These are phyloP conservation scores for Gastrolobium bilobum DNA, from an alignment of 306 rosid genomes.

Conservation along the genomic window DNA sequence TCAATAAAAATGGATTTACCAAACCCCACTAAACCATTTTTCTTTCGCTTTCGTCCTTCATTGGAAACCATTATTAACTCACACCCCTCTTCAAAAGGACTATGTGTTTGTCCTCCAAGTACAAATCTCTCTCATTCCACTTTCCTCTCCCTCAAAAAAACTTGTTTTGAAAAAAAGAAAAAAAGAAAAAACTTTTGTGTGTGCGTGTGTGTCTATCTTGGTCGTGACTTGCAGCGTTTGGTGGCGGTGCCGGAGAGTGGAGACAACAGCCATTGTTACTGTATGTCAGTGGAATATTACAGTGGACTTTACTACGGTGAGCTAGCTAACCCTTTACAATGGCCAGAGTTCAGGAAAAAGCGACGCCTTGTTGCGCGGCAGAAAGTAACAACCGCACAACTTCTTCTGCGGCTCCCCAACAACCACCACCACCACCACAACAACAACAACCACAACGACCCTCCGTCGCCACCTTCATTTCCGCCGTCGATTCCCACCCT, in stretches of 20 bases:
- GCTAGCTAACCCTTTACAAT: slow-evolving; percentile 82
- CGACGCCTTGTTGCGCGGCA: slow-evolving; percentile 69
- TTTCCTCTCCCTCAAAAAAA: too few species aligned
- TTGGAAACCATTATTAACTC: background rate
- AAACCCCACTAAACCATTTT: background rate
- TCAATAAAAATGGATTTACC: background rate
- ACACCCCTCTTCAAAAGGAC: background rate
- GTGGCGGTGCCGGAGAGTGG: slow-evolving; percentile 33
- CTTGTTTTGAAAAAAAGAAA: too few species aligned
- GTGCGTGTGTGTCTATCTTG: background rate
- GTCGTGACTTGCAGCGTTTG: background rate
- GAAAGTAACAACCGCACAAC: slow-evolving; percentile 20
- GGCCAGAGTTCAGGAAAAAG: slow-evolving; percentile 91
- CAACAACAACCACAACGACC: slow-evolving; percentile 27
- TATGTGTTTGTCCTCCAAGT: background rate
- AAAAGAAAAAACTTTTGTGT: background rate
- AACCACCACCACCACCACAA: background rate
- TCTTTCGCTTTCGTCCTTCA: background rate
- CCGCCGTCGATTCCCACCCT: slow-evolving; percentile 58
- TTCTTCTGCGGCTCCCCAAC: slow-evolving; percentile 46
- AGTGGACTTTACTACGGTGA: slow-evolving; percentile 67
- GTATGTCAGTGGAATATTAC: slow-evolving; percentile 85
- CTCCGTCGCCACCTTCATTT: slow-evolving; percentile 57
- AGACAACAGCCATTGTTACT: slow-evolving; percentile 49
- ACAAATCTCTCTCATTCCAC: too few species aligned